A percentile compares a stretch with the other conserved stretches of the same genome.
phyloP scores from a whole-genome alignment of 1,139 yeast species.

The Spathaspora sp. region DNA sequence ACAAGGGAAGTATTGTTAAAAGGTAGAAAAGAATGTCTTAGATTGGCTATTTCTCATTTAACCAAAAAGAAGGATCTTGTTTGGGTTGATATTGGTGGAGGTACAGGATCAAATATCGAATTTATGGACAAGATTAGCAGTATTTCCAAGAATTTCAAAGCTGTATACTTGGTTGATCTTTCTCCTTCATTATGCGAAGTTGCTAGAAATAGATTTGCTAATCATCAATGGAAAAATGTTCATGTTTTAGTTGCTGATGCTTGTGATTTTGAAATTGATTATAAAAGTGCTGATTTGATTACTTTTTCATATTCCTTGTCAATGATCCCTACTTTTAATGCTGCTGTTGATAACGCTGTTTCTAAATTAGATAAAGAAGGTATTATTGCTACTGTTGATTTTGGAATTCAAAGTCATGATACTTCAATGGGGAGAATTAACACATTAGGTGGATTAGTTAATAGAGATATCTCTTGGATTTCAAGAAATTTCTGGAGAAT shows the following conservation, averaged over 20 bases:
- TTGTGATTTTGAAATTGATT: constrained; percentile 58
- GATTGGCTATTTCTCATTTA: constrained; percentile 59
- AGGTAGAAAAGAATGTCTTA: constrained; percentile 69
- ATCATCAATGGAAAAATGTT: constrained; percentile 59
- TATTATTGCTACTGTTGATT: constrained; percentile 69
- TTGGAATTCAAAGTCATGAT: constrained; percentile 71
- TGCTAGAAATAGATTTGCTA: constrained; percentile 58
- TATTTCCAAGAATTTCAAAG: constrained; percentile 52
- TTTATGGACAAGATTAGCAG: constrained; percentile 61
- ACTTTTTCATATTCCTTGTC: constrained; percentile 80
- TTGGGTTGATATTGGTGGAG: constrained; percentile 88
- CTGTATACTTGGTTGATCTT: constrained; percentile 70
- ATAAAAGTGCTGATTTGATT: constrained; percentile 53
- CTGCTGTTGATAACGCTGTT: constrained; percentile 72
- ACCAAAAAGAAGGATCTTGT: constrained; percentile 46
- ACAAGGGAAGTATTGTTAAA: constrained; percentile 64
- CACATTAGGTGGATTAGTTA: constrained; percentile 70
- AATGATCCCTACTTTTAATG: constrained; percentile 81
- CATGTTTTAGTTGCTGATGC: constrained; percentile 75
- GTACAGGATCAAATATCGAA: constrained; percentile 82
- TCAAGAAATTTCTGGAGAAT: constrained; percentile 80
- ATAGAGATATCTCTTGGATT: constrained; percentile 75
- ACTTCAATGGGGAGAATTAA: constrained; percentile 69
- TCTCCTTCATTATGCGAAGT: constrained; percentile 75
- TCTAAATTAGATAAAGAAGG: constrained; percentile 55